Percentiles rank a stretch among this genome's conserved stretches.
Conservation (phyloP, 208 protist species). For the Trypanosoma vivax region DNA sequence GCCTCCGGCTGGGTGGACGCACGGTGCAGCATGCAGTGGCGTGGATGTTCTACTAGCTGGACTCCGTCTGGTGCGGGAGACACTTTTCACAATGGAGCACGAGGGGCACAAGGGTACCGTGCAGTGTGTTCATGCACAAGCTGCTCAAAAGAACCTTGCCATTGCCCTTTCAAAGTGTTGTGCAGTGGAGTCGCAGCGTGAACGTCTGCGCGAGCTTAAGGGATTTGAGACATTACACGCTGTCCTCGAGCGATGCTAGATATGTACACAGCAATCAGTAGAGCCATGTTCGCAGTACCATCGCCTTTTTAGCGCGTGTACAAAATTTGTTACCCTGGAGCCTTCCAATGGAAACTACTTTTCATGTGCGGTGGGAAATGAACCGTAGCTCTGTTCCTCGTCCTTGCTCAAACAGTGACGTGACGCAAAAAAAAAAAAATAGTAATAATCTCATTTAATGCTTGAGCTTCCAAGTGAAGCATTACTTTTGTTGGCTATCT, state of each 20-base stretch:
- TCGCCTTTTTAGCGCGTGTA: constrained; percentile 7
- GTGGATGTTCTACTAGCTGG: constrained; percentile 23
- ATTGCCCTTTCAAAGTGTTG: constrained; percentile 31
- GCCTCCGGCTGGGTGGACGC: not conserved
- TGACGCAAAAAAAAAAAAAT: no score
- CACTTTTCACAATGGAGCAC: constrained; percentile 17
- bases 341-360: no score
- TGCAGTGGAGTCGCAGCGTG: constrained; percentile 20
- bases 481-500: no score
- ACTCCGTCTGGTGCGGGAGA: constrained; percentile 16
- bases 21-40: constrained; percentile 3
- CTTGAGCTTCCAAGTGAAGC: no score
- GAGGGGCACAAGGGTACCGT: constrained; percentile 8
- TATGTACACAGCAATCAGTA: not conserved
- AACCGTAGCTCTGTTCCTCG: no score
- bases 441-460: no score
- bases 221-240: constrained; percentile 44
- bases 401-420: no score
- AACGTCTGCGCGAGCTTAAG: constrained; percentile 31
- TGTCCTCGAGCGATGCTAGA: constrained; percentile 10
- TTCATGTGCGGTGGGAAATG: no score
- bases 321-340: no score
- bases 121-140: constrained; percentile 13
- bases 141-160: constrained; percentile 30
- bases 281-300: not conserved